Conservation (phyloP, 306 rosid genomes). For the Abrus precatorius region DNA sequence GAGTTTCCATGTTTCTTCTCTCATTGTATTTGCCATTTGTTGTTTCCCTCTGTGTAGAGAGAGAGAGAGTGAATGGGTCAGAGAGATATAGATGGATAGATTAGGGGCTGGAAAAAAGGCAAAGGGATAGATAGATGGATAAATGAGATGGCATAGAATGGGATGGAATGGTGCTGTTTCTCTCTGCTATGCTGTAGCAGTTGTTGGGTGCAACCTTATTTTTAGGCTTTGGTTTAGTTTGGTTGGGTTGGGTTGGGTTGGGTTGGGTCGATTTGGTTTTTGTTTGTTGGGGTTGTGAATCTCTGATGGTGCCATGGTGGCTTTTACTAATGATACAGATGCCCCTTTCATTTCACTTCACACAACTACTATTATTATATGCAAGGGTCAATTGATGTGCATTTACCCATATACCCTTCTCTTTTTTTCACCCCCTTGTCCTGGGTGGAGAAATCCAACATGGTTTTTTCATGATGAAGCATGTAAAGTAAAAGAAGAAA, state of each 20-base stretch:
- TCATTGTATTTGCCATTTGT: conserved; percentile 53
- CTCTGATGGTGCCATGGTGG: conserved; percentile 47
- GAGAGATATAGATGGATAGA: conserved; percentile 18
- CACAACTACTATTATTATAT: background rate
- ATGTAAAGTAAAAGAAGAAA: conserved; percentile 47
- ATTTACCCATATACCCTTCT: conserved; percentile 56
- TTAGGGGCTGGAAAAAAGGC: too few relatives aligned
- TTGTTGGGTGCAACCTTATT: conserved; percentile 56
- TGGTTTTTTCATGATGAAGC: conserved; percentile 54
- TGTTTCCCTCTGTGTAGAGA: conserved; percentile 61
- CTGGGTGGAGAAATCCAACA: conserved; percentile 50
- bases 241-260: conserved; percentile 25
- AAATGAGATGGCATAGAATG: conserved; percentile 45
- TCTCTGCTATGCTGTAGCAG: conserved; percentile 63
- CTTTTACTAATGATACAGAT: conserved; percentile 24
- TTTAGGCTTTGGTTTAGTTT: conserved; percentile 54
- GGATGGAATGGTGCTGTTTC: conserved; percentile 50
- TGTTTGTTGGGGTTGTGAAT: conserved; percentile 34
- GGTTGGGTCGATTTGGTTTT: background rate
- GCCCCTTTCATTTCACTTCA: conserved; percentile 33
- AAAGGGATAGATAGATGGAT: conserved; percentile 12
- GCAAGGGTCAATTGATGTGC: conserved; percentile 41
- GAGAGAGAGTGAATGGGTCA: conserved; percentile 43
- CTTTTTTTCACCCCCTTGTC: conserved; percentile 44
- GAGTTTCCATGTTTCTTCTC: conserved; percentile 78